Conservation (phyloP, 441 rosid species). For the Pelargonium hybrid region DNA sequence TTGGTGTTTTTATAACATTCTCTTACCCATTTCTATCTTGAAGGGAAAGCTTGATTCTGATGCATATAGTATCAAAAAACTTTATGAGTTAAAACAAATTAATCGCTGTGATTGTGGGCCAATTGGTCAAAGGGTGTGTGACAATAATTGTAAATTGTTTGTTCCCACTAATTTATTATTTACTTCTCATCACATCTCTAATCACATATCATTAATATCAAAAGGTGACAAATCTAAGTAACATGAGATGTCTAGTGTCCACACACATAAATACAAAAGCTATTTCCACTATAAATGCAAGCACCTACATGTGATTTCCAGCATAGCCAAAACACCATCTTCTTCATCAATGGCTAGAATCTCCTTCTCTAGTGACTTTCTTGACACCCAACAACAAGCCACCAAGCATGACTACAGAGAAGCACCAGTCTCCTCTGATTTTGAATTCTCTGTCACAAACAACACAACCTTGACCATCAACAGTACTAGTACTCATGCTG, state of each 20-base stretch:
- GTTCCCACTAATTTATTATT: no score
- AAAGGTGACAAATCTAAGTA: constrained; percentile 42
- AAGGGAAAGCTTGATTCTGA: no score
- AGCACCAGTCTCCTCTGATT: constrained; percentile 86
- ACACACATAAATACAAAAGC: constrained; percentile 25
- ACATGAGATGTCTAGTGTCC: constrained; percentile 44
- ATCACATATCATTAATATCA: constrained; percentile 13
- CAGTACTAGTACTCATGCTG: constrained; percentile 35
- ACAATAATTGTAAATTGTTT: neutral
- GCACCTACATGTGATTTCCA: constrained; percentile 34
- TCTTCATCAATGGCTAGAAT: constrained; percentile 56
- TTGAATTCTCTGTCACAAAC: constrained; percentile 56
- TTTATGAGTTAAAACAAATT: neutral
- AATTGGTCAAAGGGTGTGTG: neutral
- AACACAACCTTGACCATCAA: constrained; percentile 27
- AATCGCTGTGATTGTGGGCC: constrained; percentile 1
- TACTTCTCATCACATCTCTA: constrained; percentile 12
- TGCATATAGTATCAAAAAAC: neutral
- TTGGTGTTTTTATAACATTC: no score
- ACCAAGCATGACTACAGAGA: constrained; percentile 56
- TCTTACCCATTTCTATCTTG: no score
- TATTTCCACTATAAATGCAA: constrained; percentile 26
- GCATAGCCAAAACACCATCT: constrained; percentile 2
- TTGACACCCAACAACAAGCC: constrained; percentile 35
- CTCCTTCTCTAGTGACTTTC: constrained; percentile 88